phyloP scores from a whole-genome alignment of 768 basidiomycete species.

The Leccinellum rugosiceps region DNA sequence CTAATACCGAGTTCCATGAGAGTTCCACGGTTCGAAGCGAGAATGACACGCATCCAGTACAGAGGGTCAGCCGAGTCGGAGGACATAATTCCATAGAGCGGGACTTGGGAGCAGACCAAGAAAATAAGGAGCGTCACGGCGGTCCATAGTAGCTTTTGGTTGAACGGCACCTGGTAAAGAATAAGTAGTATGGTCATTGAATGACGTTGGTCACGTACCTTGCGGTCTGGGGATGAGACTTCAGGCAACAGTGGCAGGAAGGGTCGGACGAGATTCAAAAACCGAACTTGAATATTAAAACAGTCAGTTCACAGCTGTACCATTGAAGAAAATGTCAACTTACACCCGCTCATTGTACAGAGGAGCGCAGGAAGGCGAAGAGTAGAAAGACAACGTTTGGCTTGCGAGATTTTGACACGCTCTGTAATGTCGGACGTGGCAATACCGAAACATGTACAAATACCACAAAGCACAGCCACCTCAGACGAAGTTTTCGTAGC shows the following conservation, averaged over 20 bases:
- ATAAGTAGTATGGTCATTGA: slow-evolving; percentile 3
- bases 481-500: background rate
- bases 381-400: slow-evolving; percentile 21
- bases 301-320: background rate
- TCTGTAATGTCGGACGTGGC: slow-evolving; percentile 27
- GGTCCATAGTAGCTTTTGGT: slow-evolving; percentile 98
- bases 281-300: slow-evolving; percentile 58
- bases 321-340: slow-evolving; percentile 29
- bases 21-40: slow-evolving; percentile 97
- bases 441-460: slow-evolving; percentile 29
- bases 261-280: slow-evolving; percentile 96
- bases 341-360: slow-evolving; percentile 76
- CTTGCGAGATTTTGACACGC: slow-evolving; percentile 12
- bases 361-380: slow-evolving; percentile 22
- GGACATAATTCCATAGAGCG: slow-evolving; percentile 99
- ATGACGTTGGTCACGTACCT: slow-evolving; percentile 47
- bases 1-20: slow-evolving; percentile 99
- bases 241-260: slow-evolving; percentile 97
- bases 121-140: slow-evolving; percentile 99
- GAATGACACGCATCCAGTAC: slow-evolving; percentile 99
- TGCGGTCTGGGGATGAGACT: slow-evolving; percentile 96
- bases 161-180: slow-evolving; percentile 80
- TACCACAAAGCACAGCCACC: slow-evolving; percentile 16
- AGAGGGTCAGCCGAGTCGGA: slow-evolving; percentile 98
- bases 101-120: slow-evolving; percentile 98